Conservation (phyloP, 2,329 filamentous ascomycete genomes). For the Phoma sp. region DNA sequence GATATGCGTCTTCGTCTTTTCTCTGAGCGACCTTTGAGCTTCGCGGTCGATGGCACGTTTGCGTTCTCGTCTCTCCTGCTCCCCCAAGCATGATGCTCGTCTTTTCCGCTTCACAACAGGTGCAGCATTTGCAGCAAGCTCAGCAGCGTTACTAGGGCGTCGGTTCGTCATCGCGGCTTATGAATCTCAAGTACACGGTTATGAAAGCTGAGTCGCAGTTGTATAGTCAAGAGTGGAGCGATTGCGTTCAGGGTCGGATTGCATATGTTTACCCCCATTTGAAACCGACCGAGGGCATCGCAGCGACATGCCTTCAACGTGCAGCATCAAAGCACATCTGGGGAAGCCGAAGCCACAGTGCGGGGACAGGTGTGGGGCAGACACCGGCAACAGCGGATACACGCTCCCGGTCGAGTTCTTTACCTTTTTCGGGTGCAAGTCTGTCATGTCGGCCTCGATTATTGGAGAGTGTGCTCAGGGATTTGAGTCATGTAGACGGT, state of each 20-base stretch:
- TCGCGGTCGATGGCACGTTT: constrained; percentile 47
- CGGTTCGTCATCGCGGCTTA: constrained; percentile 34
- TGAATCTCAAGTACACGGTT: constrained; percentile 12
- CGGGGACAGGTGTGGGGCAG: constrained; percentile 34
- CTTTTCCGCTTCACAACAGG: constrained; percentile 44
- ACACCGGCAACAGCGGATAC: constrained; percentile 2
- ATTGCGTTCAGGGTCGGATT: neutral
- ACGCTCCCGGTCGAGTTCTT: neutral
- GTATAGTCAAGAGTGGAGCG: constrained; percentile 23
- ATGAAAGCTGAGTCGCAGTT: constrained; percentile 17
- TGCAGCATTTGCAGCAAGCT: constrained; percentile 27
- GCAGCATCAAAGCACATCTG: constrained; percentile 7
- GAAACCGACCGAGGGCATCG: neutral
- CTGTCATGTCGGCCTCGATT: constrained; percentile 1
- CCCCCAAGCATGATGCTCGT: constrained; percentile 42
- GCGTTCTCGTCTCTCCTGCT: constrained; percentile 43
- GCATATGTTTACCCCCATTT: constrained; percentile 13
- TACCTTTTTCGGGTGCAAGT: neutral
- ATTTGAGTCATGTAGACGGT: neutral
- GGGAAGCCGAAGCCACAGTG: constrained; percentile 21
- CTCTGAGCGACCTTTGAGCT: constrained; percentile 43
- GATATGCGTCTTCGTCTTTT: constrained; percentile 48
- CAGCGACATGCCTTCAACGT: neutral
- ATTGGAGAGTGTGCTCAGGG: neutral
- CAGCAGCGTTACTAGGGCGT: constrained; percentile 31